Percentiles rank a stretch among this genome's conserved stretches.
Conservation (phyloP, 225 moss, liverwort and hornwort genomes). For the Lunularia cruciata region DNA sequence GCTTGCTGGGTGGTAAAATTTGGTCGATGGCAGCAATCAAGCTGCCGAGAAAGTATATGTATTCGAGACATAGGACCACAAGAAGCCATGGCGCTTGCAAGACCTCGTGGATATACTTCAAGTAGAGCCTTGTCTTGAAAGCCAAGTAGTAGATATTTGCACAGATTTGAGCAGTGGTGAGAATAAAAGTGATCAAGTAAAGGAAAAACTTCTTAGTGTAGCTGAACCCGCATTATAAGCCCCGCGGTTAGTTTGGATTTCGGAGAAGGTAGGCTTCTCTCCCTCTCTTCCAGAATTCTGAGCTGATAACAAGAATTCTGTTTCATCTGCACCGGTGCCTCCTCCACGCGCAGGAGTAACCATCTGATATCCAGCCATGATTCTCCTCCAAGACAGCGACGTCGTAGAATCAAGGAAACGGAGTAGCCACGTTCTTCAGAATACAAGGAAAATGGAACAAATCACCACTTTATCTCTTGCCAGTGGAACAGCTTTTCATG, state of each 20-base stretch:
- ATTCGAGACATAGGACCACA: conserved; percentile 36
- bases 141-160: conserved; percentile 25
- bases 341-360: background rate
- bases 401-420: no score
- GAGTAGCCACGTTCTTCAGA: no score
- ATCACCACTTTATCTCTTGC: no score
- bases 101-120: conserved; percentile 8
- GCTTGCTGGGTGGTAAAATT: conserved; percentile 44
- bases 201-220: background rate
- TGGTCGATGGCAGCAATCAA: conserved; percentile 39
- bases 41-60: conserved; percentile 28
- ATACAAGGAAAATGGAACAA: no score
- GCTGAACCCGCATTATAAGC: background rate
- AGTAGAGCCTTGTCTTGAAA: conserved; percentile 32
- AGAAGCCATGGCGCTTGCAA: conserved; percentile 41
- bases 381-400: no score
- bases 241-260: background rate
- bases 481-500: no score
- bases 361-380: no score
- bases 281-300: background rate
- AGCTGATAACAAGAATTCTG: background rate
- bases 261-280: background rate
- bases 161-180: conserved; percentile 18
- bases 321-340: background rate
- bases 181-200: background rate